A percentile compares a stretch with the other conserved stretches of the same genome.
These are phyloP conservation scores for Erysimum pusillum DNA, from an alignment of 441 rosid species.

Conservation along the genomic window DNA sequence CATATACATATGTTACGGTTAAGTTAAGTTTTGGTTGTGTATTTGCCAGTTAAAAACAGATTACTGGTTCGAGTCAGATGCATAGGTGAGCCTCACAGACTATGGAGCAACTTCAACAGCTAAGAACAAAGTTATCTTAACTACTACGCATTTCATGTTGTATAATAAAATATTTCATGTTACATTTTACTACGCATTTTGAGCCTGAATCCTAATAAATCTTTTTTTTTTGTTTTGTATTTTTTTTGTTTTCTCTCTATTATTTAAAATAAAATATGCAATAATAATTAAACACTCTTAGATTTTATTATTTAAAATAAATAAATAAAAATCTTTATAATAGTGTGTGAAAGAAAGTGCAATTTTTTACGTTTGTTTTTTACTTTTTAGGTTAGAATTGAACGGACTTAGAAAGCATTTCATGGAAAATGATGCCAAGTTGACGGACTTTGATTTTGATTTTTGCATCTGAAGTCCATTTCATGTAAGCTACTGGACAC, in stretches of 20 bases:
- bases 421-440: no score
- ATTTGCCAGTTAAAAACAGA: conserved; percentile 67
- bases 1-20: not conserved
- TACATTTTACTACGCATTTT: not conserved
- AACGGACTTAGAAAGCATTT: no score
- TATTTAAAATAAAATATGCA: not conserved
- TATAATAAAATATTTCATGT: not conserved
- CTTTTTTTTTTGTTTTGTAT: not conserved
- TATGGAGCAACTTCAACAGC: conserved; percentile 9
- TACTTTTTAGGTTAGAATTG: no score
- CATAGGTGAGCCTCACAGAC: conserved; percentile 62
- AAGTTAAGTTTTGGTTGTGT: not conserved
- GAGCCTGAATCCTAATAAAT: not conserved
- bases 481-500: no score
- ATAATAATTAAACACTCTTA: not conserved
- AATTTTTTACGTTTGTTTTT: no score
- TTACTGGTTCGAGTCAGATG: conserved; percentile 76
- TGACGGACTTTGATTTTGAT: no score
- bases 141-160: not conserved
- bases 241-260: not conserved
- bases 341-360: no score
- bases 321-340: no score
- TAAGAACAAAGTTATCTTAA: not conserved
- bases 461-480: no score
- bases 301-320: no score